These are phyloP conservation scores for Panaeolus cyanescens DNA, from an alignment of 768 basidiomycete genomes.

Conservation along the genomic window DNA sequence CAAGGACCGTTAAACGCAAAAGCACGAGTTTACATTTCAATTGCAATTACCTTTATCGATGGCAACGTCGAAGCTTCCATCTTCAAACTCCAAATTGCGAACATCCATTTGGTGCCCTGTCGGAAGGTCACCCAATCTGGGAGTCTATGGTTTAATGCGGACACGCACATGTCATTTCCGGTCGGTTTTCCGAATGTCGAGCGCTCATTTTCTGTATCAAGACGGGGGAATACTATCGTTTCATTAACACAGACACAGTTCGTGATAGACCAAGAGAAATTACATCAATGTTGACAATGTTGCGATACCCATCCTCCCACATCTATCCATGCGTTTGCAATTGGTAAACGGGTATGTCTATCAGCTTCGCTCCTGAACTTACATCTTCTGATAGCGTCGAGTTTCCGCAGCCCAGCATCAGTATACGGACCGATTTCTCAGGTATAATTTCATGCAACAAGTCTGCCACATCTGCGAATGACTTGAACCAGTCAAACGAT, in stretches of 20 bases:
- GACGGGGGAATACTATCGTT: conserved; percentile 67
- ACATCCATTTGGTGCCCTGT: conserved; percentile 88
- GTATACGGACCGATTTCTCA: conserved; percentile 56
- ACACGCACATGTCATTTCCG: conserved; percentile 73
- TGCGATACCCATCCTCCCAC: conserved; percentile 85
- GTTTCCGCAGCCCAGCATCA: conserved; percentile 88
- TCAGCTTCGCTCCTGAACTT: conserved; percentile 15
- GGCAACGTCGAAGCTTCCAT: conserved; percentile 70
- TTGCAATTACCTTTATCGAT: conserved; percentile 84
- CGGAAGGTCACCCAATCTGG: neutral
- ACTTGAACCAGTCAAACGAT: conserved; percentile 87
- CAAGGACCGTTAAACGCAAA: neutral
- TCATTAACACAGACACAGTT: conserved; percentile 1
- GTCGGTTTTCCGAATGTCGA: conserved; percentile 48
- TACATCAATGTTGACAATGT: conserved; percentile 81
- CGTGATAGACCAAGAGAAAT: conserved; percentile 16
- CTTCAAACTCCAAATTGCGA: conserved; percentile 61
- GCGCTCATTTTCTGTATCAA: conserved; percentile 74
- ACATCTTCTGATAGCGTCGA: conserved; percentile 81
- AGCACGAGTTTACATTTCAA: neutral
- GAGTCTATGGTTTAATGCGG: neutral
- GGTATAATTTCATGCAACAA: conserved; percentile 66
- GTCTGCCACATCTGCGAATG: conserved; percentile 69
- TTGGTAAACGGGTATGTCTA: neutral
- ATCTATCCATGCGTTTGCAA: conserved; percentile 45